Conservation (phyloP, 129 eudicot genomes). For the Flaveria sonorensis region DNA sequence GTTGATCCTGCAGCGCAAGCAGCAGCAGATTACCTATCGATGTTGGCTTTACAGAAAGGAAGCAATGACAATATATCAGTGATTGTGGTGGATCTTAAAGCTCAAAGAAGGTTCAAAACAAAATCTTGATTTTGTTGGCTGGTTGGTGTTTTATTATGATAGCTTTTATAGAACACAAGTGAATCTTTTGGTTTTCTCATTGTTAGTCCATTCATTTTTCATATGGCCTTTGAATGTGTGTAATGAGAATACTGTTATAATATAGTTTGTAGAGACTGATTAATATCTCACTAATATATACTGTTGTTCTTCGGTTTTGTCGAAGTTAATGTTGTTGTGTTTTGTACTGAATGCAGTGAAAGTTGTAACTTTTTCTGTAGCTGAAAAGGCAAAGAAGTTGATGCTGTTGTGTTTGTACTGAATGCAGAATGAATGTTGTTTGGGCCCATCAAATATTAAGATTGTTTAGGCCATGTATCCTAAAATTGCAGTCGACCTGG, state of each 20-base stretch:
- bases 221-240: slow-evolving; percentile 66
- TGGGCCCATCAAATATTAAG: neutral
- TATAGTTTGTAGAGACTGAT: slow-evolving; percentile 38
- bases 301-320: neutral
- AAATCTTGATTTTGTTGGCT: slow-evolving; percentile 48
- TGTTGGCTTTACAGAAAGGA: slow-evolving; percentile 77
- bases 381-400: no score
- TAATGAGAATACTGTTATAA: slow-evolving; percentile 31
- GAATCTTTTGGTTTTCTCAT: slow-evolving; percentile 29
- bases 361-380: no score
- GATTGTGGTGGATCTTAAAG: slow-evolving; percentile 79
- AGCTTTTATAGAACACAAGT: slow-evolving; percentile 30
- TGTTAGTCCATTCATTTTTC: slow-evolving; percentile 65
- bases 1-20: slow-evolving; percentile 80
- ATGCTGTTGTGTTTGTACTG: no score
- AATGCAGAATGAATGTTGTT: no score
- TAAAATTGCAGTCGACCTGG: neutral
- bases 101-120: slow-evolving; percentile 77
- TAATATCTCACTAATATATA: slow-evolving; percentile 31
- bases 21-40: slow-evolving; percentile 76
- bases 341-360: neutral
- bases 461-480: neutral
- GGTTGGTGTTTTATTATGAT: slow-evolving; percentile 15
- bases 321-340: neutral
- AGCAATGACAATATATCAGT: slow-evolving; percentile 82